Evolutionary conservation across 768 basidiomycete genomes (phyloP).

Genomic region (Russula griseocarnosa): DNA sequence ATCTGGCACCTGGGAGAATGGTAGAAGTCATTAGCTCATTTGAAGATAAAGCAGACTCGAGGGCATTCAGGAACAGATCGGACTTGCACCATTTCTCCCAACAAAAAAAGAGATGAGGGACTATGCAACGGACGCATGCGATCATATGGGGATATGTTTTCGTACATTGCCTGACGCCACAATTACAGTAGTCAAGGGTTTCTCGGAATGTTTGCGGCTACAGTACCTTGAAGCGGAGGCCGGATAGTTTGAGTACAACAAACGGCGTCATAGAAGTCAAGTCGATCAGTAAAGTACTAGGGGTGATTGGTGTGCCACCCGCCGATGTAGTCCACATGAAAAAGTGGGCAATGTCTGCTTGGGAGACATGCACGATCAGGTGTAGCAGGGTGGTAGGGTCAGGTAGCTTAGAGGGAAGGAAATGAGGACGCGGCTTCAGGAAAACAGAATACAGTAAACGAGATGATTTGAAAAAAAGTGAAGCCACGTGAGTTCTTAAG

Average conservation of each 20-base stretch:
- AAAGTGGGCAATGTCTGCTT: constrained; percentile 92
- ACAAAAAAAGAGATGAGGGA: constrained; percentile 88
- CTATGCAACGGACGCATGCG: constrained; percentile 93
- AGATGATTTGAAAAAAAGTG: too few species aligned
- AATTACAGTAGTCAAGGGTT: constrained; percentile 65
- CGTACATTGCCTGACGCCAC: constrained; percentile 97
- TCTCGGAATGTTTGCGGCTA: constrained; percentile 53
- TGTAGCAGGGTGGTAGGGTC: too few species aligned
- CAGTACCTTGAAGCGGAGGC: constrained; percentile 59
- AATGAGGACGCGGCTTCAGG: too few species aligned
- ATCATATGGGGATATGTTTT: constrained; percentile 92
- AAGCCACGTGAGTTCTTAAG: too few species aligned
- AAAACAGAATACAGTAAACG: too few species aligned
- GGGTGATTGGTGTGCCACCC: constrained; percentile 98
- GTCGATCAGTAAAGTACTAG: constrained; percentile 99
- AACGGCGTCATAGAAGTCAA: constrained; percentile 96
- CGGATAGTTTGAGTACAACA: constrained; percentile 91
- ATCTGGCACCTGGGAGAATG: constrained; percentile 98
- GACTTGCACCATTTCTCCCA: constrained; percentile 98
- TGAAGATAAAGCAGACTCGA: constrained; percentile 93
- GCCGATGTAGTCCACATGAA: constrained; percentile 99
- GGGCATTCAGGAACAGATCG: constrained; percentile 91
- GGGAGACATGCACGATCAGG: constrained; percentile 84
- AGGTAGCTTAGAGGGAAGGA: too few species aligned
- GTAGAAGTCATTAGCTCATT: constrained; percentile 99